Conservation (phyloP, 495 filamentous ascomycete genomes). For the Thozetella sp. region DNA sequence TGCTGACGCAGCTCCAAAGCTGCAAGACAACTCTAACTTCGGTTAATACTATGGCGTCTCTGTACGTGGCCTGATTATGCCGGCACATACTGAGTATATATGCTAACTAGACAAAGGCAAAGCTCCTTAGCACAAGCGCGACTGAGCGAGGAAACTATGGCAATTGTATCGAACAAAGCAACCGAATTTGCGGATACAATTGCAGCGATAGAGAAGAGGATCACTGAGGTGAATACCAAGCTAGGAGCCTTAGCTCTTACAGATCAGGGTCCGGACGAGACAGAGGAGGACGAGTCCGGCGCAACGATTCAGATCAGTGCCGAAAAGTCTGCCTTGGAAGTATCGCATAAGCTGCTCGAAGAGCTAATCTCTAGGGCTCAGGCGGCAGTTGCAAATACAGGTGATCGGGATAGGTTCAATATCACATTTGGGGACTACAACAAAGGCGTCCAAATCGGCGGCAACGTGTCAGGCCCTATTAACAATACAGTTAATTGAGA, state of each 20-base stretch:
- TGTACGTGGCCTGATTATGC: constrained; percentile 23
- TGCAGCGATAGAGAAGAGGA: constrained; percentile 25
- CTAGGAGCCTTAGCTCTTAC: constrained; percentile 27
- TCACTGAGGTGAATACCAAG: constrained; percentile 24
- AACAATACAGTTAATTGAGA: not conserved
- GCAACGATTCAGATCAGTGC: constrained; percentile 29
- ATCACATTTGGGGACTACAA: constrained; percentile 11
- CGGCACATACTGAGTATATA: constrained; percentile 2
- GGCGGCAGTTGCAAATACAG: constrained; percentile 26
- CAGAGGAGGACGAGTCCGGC: constrained; percentile 24
- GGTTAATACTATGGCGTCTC: constrained; percentile 31
- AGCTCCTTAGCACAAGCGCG: constrained; percentile 28
- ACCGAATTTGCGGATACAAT: constrained; percentile 24
- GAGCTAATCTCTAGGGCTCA: constrained; percentile 29
- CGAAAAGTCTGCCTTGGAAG: constrained; percentile 23
- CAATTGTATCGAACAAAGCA: constrained; percentile 26
- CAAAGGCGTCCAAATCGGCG: constrained; percentile 7
- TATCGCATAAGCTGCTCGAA: constrained; percentile 28
- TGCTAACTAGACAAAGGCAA: constrained; percentile 22
- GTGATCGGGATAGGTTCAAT: not conserved
- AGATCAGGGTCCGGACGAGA: constrained; percentile 19
- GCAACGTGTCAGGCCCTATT: not conserved
- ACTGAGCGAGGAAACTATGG: constrained; percentile 26
- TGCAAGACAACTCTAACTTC: constrained; percentile 31
- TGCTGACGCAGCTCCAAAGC: constrained; percentile 34